Percentiles rank a stretch among this genome's conserved stretches.
These are phyloP conservation scores for Drechslera avenae DNA, from an alignment of 2,329 filamentous ascomycete genomes.

Conservation along the genomic window DNA sequence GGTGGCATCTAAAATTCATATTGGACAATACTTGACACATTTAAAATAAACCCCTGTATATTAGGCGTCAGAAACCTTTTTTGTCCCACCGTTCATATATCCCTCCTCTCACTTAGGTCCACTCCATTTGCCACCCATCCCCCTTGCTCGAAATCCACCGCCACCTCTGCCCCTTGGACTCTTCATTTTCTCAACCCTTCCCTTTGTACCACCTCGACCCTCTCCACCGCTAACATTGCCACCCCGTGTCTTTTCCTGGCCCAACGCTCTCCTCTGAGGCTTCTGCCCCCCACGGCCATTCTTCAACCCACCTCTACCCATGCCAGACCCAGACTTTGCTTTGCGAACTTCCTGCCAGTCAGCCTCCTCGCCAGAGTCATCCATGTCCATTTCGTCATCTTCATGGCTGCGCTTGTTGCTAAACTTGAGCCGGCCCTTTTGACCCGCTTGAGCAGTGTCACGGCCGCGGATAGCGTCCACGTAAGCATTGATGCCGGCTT, in stretches of 20 bases:
- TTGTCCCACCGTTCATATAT: not conserved
- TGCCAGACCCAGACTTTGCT: conserved; percentile 42
- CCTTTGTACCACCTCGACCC: conserved; percentile 22
- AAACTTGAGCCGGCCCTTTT: conserved; percentile 66
- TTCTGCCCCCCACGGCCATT: conserved; percentile 25
- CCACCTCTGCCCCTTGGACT: conserved; percentile 15
- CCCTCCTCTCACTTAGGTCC: conserved; percentile 8
- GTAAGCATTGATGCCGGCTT: conserved; percentile 64
- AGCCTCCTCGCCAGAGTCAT: conserved; percentile 48
- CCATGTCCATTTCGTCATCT: conserved; percentile 55
- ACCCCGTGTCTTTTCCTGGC: conserved; percentile 44
- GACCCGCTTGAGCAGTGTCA: conserved; percentile 62
- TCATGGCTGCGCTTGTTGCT: conserved; percentile 55
- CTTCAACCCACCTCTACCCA: conserved; percentile 34
- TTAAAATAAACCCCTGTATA: no score
- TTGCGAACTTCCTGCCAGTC: conserved; percentile 43
- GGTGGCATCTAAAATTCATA: no score
- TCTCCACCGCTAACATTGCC: conserved; percentile 25
- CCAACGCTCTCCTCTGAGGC: conserved; percentile 44
- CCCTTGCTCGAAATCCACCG: conserved; percentile 16
- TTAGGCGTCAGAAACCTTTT: conserved; percentile 3
- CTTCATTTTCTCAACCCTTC: conserved; percentile 15
- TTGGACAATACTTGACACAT: no score
- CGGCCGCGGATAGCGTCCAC: conserved; percentile 65
- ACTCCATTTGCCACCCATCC: conserved; percentile 11